Evolutionary conservation across 2,329 filamentous ascomycete species (phyloP).

Genomic region (Coniochaeta prunicola): DNA sequence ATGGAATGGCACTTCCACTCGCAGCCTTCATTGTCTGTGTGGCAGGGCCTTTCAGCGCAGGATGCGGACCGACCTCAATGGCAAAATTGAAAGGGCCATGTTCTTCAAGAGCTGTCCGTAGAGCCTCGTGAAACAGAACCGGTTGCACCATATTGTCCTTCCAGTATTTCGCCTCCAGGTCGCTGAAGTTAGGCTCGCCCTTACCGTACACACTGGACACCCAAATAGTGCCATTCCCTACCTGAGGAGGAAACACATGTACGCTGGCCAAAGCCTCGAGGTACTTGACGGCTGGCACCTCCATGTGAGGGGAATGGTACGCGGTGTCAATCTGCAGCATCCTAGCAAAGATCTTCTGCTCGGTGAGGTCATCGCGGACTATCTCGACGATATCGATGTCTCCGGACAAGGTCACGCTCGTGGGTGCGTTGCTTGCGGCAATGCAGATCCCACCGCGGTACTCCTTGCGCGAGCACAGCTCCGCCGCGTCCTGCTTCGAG

Average conservation of each 20-base stretch:
- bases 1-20: slow-evolving; percentile 14
- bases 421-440: slow-evolving; percentile 23
- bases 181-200: slow-evolving; percentile 4
- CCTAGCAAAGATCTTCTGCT: slow-evolving; percentile 22
- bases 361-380: slow-evolving; percentile 12
- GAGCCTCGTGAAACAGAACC: slow-evolving; percentile 35
- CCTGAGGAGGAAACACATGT: slow-evolving; percentile 15
- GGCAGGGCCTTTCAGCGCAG: slow-evolving; percentile 32
- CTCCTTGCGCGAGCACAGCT: slow-evolving; percentile 13
- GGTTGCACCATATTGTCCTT: slow-evolving; percentile 34
- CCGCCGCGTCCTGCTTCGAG: slow-evolving; percentile 15
- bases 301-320: slow-evolving; percentile 44
- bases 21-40: slow-evolving; percentile 24
- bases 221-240: slow-evolving; percentile 23
- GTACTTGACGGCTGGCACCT: slow-evolving; percentile 24
- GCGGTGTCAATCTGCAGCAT: slow-evolving; percentile 34
- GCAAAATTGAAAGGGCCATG: slow-evolving; percentile 22
- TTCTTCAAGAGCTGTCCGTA: slow-evolving; percentile 17
- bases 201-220: slow-evolving; percentile 29
- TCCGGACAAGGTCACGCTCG: slow-evolving; percentile 28
- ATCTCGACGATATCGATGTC: slow-evolving; percentile 20
- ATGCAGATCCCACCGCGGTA: slow-evolving; percentile 20
- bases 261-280: slow-evolving; percentile 19
- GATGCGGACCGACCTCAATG: slow-evolving; percentile 39
- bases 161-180: slow-evolving; percentile 30